Base-by-base conservation (phyloP, 306 rosid species). In the Malus sieversii region DNA sequence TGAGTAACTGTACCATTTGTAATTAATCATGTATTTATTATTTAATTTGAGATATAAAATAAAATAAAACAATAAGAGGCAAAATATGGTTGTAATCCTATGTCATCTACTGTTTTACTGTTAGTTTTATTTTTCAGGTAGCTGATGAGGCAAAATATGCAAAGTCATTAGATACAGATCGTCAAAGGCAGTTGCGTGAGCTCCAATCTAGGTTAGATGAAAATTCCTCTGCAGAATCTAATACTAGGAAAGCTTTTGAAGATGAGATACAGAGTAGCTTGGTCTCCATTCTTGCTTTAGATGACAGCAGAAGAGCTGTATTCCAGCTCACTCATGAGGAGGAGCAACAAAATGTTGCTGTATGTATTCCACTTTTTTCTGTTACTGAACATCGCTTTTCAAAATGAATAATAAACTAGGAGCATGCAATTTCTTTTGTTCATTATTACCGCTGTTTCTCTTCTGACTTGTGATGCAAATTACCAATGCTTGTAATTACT, bases 271-370 rank as follows among this genome's bases (percentile, higher is more conserved):
- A 88, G 72, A 86, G 81, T 84, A 86, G 84, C 84, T 79, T 92
- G 83, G 84, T 81, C 66, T 77, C 88, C 40, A 79, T 95, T 85
- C 87, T 95, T 70, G 87, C 88, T 79, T 88, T 90, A 57, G 92
- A 92, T 82, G 92, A 87, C 73, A 83, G 82, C 86, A 90, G 95
- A 87, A 90, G 93, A 85, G 93, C 88, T 86, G 93, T 88, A 70
- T 92, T 84, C 90, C 96, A 84, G 78, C 98, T 95, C 79, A 48
- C 87, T 69, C 79, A 82, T 61, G 98, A 95, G 86, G 98, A 95
- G 86, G 82, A 87, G 88, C 92, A 92, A 85, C 97, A 95, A 88
- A 95, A 88, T 68, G 89, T 90, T 75, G 88, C 94, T 78, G 98
- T 95, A 88, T 80, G 96, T 84, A 32, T 38, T 27, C 82, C 63